Conservation (phyloP, 768 basidiomycete species). For the Macrolepiota dolichaula region DNA sequence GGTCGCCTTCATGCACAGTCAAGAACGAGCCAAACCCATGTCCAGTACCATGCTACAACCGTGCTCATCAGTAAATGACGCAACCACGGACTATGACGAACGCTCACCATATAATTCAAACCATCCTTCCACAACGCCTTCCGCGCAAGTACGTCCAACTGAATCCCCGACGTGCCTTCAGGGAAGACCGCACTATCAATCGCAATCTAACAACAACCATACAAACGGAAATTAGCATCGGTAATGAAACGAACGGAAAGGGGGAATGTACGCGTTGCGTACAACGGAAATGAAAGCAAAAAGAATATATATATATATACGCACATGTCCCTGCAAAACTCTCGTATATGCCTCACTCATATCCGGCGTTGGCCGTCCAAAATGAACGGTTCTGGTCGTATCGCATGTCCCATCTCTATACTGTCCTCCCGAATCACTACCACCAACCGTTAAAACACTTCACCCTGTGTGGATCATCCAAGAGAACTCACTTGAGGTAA, state of each 20-base stretch:
- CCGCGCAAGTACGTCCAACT: constrained; percentile 87
- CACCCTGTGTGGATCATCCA: neutral
- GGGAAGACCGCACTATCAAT: constrained; percentile 91
- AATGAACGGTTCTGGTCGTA: constrained; percentile 79
- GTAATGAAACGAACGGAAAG: constrained; percentile 6
- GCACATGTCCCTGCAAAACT: constrained; percentile 93
- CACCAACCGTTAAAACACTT: neutral
- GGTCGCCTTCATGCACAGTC: constrained; percentile 82
- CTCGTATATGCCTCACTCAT: constrained; percentile 91
- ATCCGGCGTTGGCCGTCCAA: constrained; percentile 82
- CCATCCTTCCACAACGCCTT: constrained; percentile 87
- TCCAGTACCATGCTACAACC: constrained; percentile 80
- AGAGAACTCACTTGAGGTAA: constrained; percentile 76
- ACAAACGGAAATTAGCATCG: constrained; percentile 18
- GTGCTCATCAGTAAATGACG: constrained; percentile 10
- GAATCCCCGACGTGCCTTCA: constrained; percentile 78
- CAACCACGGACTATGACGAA: constrained; percentile 7
- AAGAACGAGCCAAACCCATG: constrained; percentile 89
- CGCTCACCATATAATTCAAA: constrained; percentile 68
- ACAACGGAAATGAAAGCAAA: constrained; percentile 16
- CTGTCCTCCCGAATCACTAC: constrained; percentile 89
- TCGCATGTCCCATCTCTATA: constrained; percentile 90
- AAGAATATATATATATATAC: constrained; percentile 31
- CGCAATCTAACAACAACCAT: constrained; percentile 58
- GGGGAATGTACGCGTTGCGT: constrained; percentile 2